A percentile compares a stretch with the other conserved stretches of the same genome.
phyloP scores from a whole-genome alignment of 1,284 basidiomycete species.

The Rhodofomes roseus region DNA sequence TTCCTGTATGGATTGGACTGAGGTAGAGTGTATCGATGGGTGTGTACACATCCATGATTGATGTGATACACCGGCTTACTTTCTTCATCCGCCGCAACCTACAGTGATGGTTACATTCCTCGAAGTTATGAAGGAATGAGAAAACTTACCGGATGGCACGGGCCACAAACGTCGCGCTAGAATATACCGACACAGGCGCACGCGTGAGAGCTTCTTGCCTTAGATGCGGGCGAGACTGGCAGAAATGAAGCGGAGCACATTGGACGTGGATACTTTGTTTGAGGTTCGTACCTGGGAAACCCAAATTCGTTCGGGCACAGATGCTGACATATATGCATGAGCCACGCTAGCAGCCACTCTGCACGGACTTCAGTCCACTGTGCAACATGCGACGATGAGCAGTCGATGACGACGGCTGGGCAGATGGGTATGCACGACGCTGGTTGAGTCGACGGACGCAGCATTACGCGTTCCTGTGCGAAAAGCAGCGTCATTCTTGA shows the following conservation, averaged over 20 bases:
- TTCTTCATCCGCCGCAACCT: background rate
- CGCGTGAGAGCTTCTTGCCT: background rate
- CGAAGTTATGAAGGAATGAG: background rate
- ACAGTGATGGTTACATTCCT: background rate
- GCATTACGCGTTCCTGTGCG: background rate
- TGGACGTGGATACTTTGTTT: background rate
- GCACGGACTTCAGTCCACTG: background rate
- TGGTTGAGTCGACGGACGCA: background rate
- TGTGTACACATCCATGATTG: background rate
- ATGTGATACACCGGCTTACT: background rate
- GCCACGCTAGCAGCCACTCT: background rate
- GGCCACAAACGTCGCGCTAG: background rate
- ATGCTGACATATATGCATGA: background rate
- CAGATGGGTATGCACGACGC: slow-evolving; percentile 34
- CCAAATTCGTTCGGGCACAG: background rate
- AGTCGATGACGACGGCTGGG: slow-evolving; percentile 39
- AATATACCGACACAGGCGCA: background rate
- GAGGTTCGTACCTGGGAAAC: background rate
- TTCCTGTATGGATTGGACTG: background rate
- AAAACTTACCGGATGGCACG: background rate
- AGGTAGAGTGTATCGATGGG: background rate
- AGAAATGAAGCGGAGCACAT: background rate
- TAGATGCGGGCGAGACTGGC: background rate
- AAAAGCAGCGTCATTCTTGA: slow-evolving; percentile 2
- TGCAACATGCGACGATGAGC: background rate